phyloP scores from a whole-genome alignment of 2,329 filamentous ascomycete species.

The Fusarium palustre region DNA sequence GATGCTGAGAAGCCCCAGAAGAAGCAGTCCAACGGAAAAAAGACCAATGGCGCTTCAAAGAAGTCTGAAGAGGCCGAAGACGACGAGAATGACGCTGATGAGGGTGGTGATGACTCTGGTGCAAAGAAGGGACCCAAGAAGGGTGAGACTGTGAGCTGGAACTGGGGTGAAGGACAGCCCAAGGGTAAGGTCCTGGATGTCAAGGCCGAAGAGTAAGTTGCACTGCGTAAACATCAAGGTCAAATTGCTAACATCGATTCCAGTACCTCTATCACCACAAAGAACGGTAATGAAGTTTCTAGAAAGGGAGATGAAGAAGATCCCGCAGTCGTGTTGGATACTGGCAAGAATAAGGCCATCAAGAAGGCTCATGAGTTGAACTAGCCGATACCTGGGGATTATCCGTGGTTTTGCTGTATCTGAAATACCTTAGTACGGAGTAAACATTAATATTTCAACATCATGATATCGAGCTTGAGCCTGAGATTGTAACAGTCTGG shows the following conservation, averaged over 20 bases:
- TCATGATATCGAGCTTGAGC: background rate
- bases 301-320: constrained; percentile 56
- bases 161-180: constrained; percentile 59
- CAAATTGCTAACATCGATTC: background rate
- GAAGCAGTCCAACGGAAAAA: constrained; percentile 28
- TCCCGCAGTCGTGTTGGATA: constrained; percentile 58
- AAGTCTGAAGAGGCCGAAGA: constrained; percentile 16
- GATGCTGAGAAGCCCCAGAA: constrained; percentile 21
- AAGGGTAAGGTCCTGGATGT: constrained; percentile 59
- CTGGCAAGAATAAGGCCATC: constrained; percentile 57
- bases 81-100: constrained; percentile 1
- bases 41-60: constrained; percentile 16
- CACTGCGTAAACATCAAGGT: background rate
- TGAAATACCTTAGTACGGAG: background rate
- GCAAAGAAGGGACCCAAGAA: constrained; percentile 51
- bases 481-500: background rate
- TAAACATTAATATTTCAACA: background rate
- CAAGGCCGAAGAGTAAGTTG: constrained; percentile 55
- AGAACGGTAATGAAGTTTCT: constrained; percentile 56
- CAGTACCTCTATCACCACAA: constrained; percentile 52
- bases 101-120: constrained; percentile 16
- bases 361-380: constrained; percentile 57
- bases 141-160: constrained; percentile 61
- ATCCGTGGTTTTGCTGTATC: background rate
- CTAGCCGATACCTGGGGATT: background rate